These are phyloP conservation scores for Colletotrichum orchidophilum DNA, from an alignment of 2,329 filamentous ascomycete genomes.

Conservation along the genomic window DNA sequence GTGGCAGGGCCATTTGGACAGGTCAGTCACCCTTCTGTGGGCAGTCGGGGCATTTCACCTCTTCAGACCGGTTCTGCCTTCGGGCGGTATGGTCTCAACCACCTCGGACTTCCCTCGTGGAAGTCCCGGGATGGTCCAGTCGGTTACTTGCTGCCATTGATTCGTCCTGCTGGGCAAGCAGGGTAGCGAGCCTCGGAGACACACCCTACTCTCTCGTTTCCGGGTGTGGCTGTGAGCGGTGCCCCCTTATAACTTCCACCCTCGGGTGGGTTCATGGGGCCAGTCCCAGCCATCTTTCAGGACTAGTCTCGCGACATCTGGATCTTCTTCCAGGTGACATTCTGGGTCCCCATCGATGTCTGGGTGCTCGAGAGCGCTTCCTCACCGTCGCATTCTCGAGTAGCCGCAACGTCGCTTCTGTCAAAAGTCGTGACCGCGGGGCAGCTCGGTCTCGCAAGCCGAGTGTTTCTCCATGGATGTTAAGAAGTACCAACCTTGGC, in stretches of 20 bases:
- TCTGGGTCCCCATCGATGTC: neutral
- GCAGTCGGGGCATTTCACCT: neutral
- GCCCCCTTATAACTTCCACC: neutral
- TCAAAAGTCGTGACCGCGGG: neutral
- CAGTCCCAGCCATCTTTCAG: neutral
- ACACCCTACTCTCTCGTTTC: constrained; percentile 20
- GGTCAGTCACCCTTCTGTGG: neutral
- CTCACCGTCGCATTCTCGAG: neutral
- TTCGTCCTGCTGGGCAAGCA: constrained; percentile 8
- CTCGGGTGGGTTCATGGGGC: neutral
- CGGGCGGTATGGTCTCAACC: constrained; percentile 4
- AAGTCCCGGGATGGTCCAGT: constrained; percentile 1
- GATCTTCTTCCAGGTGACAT: neutral
- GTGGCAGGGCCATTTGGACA: constrained; percentile 3
- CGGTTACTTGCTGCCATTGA: neutral
- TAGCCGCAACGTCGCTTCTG: neutral
- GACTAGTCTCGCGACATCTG: neutral
- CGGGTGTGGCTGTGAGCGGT: constrained; percentile 15
- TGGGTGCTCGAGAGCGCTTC: neutral
- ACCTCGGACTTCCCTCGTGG: neutral
- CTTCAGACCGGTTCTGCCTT: constrained; percentile 5
- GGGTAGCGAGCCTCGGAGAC: constrained; percentile 8
- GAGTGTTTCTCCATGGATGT: constrained; percentile 5
- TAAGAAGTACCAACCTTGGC: constrained; percentile 1
- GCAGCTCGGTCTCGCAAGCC: neutral